A percentile compares a stretch with the other conserved stretches of the same genome.
Evolutionary conservation across 768 basidiomycete species (phyloP).

Genomic region (Lactarius indigo): DNA sequence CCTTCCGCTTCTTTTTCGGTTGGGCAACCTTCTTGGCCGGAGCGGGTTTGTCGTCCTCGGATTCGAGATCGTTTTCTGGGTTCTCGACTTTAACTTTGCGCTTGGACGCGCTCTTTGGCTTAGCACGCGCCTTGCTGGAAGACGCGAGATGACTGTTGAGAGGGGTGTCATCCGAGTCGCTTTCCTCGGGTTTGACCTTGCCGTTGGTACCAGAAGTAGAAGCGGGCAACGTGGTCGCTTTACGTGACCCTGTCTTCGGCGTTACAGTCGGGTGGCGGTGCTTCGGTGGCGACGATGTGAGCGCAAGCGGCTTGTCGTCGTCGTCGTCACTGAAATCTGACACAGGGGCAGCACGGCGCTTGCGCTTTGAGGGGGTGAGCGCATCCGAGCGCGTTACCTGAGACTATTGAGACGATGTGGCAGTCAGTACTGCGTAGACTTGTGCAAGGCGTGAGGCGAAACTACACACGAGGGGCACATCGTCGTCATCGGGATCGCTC

Average conservation of each 20-base stretch:
- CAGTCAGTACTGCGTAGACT: neutral
- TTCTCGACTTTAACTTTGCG: slow-evolving; percentile 43
- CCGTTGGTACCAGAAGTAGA: slow-evolving; percentile 38
- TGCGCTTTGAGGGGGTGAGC: slow-evolving; percentile 38
- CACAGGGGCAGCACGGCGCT: slow-evolving; percentile 9
- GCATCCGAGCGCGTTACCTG: slow-evolving; percentile 45
- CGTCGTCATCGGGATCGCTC: slow-evolving; percentile 64
- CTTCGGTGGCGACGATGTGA: slow-evolving; percentile 71
- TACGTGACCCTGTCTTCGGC: slow-evolving; percentile 41
- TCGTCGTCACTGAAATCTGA: slow-evolving; percentile 48
- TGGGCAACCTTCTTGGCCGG: slow-evolving; percentile 29
- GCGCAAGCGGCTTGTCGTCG: slow-evolving; percentile 68
- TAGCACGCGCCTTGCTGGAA: slow-evolving; percentile 29
- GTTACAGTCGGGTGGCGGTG: slow-evolving; percentile 37
- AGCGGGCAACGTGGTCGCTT: slow-evolving; percentile 36
- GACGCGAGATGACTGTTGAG: slow-evolving; percentile 26
- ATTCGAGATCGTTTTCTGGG: slow-evolving; percentile 29
- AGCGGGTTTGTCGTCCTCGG: slow-evolving; percentile 34
- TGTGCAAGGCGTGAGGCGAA: neutral
- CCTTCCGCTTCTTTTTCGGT: slow-evolving; percentile 34
- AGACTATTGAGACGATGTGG: slow-evolving; percentile 37
- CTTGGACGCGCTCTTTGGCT: slow-evolving; percentile 44
- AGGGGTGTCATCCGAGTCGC: slow-evolving; percentile 43
- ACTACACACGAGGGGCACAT: slow-evolving; percentile 61
- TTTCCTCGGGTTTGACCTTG: slow-evolving; percentile 34